These are phyloP conservation scores for Tirmania nivea DNA, from an alignment of 495 filamentous ascomycete species.

Conservation along the genomic window DNA sequence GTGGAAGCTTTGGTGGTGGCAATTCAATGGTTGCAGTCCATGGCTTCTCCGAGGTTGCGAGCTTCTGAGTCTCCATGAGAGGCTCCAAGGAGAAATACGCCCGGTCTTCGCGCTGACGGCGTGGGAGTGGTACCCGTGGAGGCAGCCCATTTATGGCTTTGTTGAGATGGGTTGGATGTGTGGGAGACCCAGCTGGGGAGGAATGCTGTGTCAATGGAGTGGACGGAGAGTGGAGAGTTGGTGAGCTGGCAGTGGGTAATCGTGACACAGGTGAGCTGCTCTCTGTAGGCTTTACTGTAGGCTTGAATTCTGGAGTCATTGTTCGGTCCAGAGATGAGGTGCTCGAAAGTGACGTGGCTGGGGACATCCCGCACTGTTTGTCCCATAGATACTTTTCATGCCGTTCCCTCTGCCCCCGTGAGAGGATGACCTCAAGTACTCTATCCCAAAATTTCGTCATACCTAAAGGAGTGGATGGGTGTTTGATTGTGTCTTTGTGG, in stretches of 20 bases:
- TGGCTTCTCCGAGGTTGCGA: neutral
- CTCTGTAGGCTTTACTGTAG: neutral
- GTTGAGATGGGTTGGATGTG: neutral
- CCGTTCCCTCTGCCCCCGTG: neutral
- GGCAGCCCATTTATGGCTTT: neutral
- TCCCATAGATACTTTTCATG: neutral
- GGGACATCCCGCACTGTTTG: neutral
- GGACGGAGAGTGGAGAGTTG: neutral
- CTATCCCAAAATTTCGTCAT: neutral
- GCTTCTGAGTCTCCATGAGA: neutral
- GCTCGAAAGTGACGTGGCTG: neutral
- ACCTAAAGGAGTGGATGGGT: neutral
- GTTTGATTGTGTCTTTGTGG: neutral
- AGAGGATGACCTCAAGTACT: neutral
- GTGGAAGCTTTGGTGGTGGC: neutral
- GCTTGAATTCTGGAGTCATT: neutral
- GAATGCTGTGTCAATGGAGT: neutral
- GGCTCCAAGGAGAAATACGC: neutral
- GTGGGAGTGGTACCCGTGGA: neutral
- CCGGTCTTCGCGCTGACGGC: neutral
- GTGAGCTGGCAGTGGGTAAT: neutral
- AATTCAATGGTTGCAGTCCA: neutral
- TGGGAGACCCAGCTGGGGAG: neutral
- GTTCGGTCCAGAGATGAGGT: neutral
- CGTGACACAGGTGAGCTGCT: neutral